Evolutionary conservation across 768 basidiomycete species (phyloP).

Genomic region (Candolleomyces aberdarensis): DNA sequence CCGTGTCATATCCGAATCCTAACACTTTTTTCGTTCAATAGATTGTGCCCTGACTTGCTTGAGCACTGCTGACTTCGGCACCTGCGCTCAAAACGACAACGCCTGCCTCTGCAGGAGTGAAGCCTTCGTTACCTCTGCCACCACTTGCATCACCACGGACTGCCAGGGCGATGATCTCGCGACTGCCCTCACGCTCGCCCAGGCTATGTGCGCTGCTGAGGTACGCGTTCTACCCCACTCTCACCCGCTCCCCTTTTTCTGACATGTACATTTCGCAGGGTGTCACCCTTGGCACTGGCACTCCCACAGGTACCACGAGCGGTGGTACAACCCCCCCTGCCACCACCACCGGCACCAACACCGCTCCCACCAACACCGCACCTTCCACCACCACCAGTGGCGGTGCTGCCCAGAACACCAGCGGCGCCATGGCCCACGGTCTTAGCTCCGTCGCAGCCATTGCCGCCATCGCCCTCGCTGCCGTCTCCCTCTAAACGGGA

Average conservation of each 20-base stretch:
- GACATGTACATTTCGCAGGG: slow-evolving; percentile 34
- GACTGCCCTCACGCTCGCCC: slow-evolving; percentile 38
- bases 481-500: slow-evolving; percentile 39
- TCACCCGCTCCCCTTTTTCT: not conserved
- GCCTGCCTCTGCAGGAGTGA: slow-evolving; percentile 53
- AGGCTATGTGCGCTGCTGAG: slow-evolving; percentile 42
- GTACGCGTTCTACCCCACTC: slow-evolving; percentile 33
- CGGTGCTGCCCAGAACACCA: slow-evolving; percentile 9
- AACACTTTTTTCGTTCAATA: slow-evolving; percentile 17
- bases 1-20: not conserved
- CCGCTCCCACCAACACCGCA: slow-evolving; percentile 6
- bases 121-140: slow-evolving; percentile 43
- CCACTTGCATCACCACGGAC: slow-evolving; percentile 43
- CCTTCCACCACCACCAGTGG: slow-evolving; percentile 11
- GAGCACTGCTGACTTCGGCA: slow-evolving; percentile 34
- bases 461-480: slow-evolving; percentile 41
- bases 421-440: slow-evolving; percentile 23
- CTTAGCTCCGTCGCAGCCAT: slow-evolving; percentile 37
- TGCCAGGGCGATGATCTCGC: slow-evolving; percentile 48
- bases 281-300: slow-evolving; percentile 42
- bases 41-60: slow-evolving; percentile 55
- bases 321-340: slow-evolving; percentile 9
- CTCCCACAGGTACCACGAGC: slow-evolving; percentile 8
- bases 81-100: slow-evolving; percentile 49
- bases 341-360: slow-evolving; percentile 6